Base-by-base conservation (phyloP, 352 stramenopile species). In the Phytopythium kandeliae region DNA sequence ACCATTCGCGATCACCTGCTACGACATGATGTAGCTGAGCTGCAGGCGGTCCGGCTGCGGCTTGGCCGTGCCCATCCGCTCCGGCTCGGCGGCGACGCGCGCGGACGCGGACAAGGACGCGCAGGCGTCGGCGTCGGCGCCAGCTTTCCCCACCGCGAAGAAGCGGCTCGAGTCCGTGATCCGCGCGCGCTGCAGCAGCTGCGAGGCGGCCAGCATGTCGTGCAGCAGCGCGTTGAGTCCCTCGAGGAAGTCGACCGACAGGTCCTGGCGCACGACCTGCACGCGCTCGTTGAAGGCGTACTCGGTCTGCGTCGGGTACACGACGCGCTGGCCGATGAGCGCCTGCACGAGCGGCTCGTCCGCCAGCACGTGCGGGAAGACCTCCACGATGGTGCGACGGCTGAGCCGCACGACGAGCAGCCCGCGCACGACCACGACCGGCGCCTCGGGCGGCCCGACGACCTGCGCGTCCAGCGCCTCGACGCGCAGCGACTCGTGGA, bases 321-420 rank as follows among this genome's bases (percentile, higher is more conserved):
- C 55, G 25, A 86, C 65, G 22, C 78, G 51, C 16, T 65, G 51
- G 30, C 64, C 69, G n/a, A 89, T 56, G 17, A 92, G 65, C 24
- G 60, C 53, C 62, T 86, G 71, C 31, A 82, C 66, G 19, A 89
- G 55, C 49, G 54, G 48, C 40, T 89, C 75, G 49, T 88, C 69
- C 6, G 45, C 37, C 1, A 91, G 33, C 15, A 86, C 65, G 48
- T 85, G 62, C 15, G 80, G 80, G 53, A 89, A 91, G 31, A 91
- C 57, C n/a, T 70, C 55, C 36, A 85, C 75, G 35, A 91, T 77
- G 10, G 75, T 83, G 16, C 48, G 38, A 41, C 74, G 75, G 51
- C 64, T 86, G 33, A 86, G 49, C 1, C 62, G 71, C 21, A 90
- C 71, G 3, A 45, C 48, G 22, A 90, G 54, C 0, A 58, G 41